phyloP scores from a whole-genome alignment of 169 alveolate species.

The Plasmodium yoelii region DNA sequence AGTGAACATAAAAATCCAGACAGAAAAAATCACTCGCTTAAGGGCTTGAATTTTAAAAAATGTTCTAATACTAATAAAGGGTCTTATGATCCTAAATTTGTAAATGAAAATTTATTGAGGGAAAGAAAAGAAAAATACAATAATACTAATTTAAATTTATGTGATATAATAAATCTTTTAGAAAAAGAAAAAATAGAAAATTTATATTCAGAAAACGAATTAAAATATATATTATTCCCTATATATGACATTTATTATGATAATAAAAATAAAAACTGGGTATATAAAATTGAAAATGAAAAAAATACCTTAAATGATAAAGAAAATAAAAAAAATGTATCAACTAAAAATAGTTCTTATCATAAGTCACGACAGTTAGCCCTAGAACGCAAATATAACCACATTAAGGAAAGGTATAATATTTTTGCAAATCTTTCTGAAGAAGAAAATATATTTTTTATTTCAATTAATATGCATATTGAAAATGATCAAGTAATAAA shows the following conservation, averaged over 20 bases:
- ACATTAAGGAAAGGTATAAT: constrained; percentile 40
- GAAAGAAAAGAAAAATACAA: constrained; percentile 5
- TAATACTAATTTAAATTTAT: constrained; percentile 25
- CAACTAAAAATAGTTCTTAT: constrained; percentile 22
- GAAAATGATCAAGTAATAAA: background rate
- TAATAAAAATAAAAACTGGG: constrained; percentile 22
- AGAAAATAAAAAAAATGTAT: constrained; percentile 12
- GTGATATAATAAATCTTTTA: constrained; percentile 46
- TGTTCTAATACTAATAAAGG: background rate
- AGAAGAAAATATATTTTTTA: constrained; percentile 45
- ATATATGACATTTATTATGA: constrained; percentile 47
- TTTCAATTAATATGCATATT: constrained; percentile 10
- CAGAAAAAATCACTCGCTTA: background rate
- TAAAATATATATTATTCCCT: constrained; percentile 46
- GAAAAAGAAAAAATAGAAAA: constrained; percentile 66
- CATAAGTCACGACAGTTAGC: constrained; percentile 69
- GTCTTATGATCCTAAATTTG: background rate
- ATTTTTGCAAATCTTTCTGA: constrained; percentile 46
- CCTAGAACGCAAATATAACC: constrained; percentile 30
- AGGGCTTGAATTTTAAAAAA: no score
- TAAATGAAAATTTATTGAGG: background rate
- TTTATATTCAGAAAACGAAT: constrained; percentile 62
- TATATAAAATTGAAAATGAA: constrained; percentile 17
- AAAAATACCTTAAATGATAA: constrained; percentile 12
- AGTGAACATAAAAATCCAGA: background rate